Evolutionary conservation across 768 basidiomycete genomes (phyloP).

Genomic region (Auricularia sp.): DNA sequence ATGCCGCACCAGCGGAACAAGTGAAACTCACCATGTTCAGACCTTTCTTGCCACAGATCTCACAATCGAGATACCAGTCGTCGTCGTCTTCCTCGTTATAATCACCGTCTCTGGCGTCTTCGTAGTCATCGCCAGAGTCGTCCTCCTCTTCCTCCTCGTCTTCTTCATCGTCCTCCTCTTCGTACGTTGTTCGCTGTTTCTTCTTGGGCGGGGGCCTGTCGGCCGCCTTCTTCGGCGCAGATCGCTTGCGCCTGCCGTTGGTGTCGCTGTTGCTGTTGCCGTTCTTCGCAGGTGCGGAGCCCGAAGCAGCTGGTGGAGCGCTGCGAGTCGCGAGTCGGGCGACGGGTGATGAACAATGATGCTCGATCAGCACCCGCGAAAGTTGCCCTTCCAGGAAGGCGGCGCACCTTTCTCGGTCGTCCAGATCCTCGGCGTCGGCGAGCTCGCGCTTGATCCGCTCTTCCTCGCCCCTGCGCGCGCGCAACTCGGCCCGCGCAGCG

Average conservation of each 20-base stretch:
- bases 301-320: neutral
- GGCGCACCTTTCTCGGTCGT: neutral
- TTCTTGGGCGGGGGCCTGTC: conserved; percentile 1
- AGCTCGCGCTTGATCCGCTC: conserved; percentile 26
- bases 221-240: neutral
- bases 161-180: neutral
- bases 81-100: conserved; percentile 29
- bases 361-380: neutral
- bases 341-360: neutral
- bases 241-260: neutral
- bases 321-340: neutral
- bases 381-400: neutral
- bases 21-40: conserved; percentile 53
- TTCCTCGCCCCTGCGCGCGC: conserved; percentile 29
- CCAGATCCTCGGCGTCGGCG: conserved; percentile 6
- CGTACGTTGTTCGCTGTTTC: neutral
- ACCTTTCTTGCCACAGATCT: conserved; percentile 67
- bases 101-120: conserved; percentile 1
- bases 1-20: neutral
- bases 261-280: neutral
- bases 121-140: conserved; percentile 1
- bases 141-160: conserved; percentile 6
- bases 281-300: neutral
- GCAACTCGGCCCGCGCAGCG: conserved; percentile 38
- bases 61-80: conserved; percentile 83